Conservation (phyloP, 2,329 filamentous ascomycete genomes). For the Colletotrichum chrysophilum region DNA sequence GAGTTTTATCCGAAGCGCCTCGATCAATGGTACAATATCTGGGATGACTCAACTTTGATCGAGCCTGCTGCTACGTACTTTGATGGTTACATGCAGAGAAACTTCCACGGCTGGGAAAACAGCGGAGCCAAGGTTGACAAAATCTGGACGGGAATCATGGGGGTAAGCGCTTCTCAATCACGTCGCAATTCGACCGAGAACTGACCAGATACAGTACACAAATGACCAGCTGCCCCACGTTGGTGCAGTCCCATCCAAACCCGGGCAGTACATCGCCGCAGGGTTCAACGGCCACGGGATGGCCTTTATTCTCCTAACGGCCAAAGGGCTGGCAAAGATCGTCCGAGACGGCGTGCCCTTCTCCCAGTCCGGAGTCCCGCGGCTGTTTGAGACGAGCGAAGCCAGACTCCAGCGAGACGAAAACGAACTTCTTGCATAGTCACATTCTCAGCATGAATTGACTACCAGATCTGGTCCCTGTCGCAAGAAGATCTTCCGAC, state of each 20-base stretch:
- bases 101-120: constrained; percentile 51
- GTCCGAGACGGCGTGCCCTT: constrained; percentile 33
- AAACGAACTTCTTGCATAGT: background rate
- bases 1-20: background rate
- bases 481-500: background rate
- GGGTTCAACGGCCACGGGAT: constrained; percentile 60
- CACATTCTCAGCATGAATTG: background rate
- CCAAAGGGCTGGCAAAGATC: constrained; percentile 46
- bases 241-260: constrained; percentile 38
- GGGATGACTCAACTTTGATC: constrained; percentile 46
- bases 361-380: constrained; percentile 42
- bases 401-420: constrained; percentile 26
- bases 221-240: constrained; percentile 10
- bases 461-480: background rate
- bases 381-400: constrained; percentile 37
- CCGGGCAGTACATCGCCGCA: constrained; percentile 46
- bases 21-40: constrained; percentile 46
- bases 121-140: constrained; percentile 38
- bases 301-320: constrained; percentile 46
- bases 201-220: constrained; percentile 36
- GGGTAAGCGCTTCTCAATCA: constrained; percentile 26
- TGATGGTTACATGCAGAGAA: constrained; percentile 49
- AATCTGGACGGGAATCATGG: constrained; percentile 43
- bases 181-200: constrained; percentile 12
- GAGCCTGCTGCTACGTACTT: constrained; percentile 44